A percentile compares a stretch with the other conserved stretches of the same genome.
Conservation (phyloP, 208 protist genomes). For the Leptomonas seymouri region DNA sequence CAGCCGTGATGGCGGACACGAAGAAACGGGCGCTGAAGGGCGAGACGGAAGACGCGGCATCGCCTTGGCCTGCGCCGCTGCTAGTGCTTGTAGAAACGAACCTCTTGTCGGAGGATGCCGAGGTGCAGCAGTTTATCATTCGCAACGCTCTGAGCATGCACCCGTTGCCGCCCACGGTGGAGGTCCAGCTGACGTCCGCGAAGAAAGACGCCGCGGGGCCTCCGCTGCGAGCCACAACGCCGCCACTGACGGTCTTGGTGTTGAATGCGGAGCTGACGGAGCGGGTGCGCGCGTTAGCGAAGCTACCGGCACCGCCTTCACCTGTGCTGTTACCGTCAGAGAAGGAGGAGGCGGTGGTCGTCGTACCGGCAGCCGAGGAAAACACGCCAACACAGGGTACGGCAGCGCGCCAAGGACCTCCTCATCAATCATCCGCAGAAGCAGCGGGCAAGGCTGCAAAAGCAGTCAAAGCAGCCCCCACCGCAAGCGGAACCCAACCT, state of each 20-base stretch:
- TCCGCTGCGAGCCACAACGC: constrained; percentile 3
- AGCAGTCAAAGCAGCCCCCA: too few species aligned
- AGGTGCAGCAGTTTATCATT: constrained; percentile 36
- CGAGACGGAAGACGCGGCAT: neutral
- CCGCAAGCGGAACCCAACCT: too few species aligned
- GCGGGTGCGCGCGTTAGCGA: constrained; percentile 19
- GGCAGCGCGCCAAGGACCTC: too few species aligned
- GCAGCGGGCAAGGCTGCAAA: too few species aligned
- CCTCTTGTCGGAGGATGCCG: constrained; percentile 26
- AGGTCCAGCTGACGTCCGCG: neutral
- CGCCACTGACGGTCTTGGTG: constrained; percentile 26
- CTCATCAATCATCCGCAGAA: too few species aligned
- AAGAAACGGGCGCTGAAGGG: neutral
- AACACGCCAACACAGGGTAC: too few species aligned
- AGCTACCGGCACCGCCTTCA: constrained; percentile 13
- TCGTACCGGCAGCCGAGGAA: too few species aligned
- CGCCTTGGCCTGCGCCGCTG: constrained; percentile 8
- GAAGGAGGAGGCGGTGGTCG: neutral
- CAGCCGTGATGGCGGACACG: constrained; percentile 26
- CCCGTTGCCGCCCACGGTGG: constrained; percentile 22
- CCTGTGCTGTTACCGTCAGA: neutral
- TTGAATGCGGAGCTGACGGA: constrained; percentile 18
- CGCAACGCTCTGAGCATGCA: constrained; percentile 35
- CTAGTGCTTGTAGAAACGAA: constrained; percentile 34
- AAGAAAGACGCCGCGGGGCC: neutral